A percentile compares a stretch with the other conserved stretches of the same genome.
Evolutionary conservation across 1,284 basidiomycete species (phyloP).

Genomic region (Xerocomus amazonicus): DNA sequence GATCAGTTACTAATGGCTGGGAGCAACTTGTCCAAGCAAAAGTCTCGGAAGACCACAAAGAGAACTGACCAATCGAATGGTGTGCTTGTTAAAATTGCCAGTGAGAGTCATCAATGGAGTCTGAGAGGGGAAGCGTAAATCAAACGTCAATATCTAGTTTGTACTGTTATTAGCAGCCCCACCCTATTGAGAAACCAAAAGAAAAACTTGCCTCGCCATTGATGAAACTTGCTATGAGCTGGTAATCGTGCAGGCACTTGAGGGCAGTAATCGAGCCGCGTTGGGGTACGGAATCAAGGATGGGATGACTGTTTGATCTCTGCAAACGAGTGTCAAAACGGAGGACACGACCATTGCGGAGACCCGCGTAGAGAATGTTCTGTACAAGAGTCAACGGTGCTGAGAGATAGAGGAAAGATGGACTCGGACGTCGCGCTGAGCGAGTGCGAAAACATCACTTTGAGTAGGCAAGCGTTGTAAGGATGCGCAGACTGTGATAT

Average conservation of each 20-base stretch:
- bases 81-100: constrained; percentile 57
- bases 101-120: constrained; percentile 45
- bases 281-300: constrained; percentile 39
- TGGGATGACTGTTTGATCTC: constrained; percentile 33
- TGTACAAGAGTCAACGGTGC: constrained; percentile 25
- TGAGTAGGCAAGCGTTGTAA: constrained; percentile 41
- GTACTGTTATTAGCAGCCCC: neutral
- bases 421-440: constrained; percentile 44
- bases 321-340: constrained; percentile 58
- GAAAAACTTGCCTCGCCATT: constrained; percentile 51
- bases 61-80: constrained; percentile 46
- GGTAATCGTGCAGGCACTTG: constrained; percentile 44
- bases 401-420: neutral
- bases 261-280: constrained; percentile 51
- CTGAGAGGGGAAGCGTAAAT: constrained; percentile 53
- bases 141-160: constrained; percentile 57
- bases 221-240: constrained; percentile 56
- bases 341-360: constrained; percentile 56
- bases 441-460: constrained; percentile 61
- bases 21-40: constrained; percentile 3
- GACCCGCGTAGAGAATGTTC: constrained; percentile 56
- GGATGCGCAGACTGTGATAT: constrained; percentile 41
- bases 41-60: neutral
- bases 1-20: constrained; percentile 61
- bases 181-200: neutral